Evolutionary conservation across 805 yeast genomes (phyloP).

Genomic region (Metschnikowia gelsemii): DNA sequence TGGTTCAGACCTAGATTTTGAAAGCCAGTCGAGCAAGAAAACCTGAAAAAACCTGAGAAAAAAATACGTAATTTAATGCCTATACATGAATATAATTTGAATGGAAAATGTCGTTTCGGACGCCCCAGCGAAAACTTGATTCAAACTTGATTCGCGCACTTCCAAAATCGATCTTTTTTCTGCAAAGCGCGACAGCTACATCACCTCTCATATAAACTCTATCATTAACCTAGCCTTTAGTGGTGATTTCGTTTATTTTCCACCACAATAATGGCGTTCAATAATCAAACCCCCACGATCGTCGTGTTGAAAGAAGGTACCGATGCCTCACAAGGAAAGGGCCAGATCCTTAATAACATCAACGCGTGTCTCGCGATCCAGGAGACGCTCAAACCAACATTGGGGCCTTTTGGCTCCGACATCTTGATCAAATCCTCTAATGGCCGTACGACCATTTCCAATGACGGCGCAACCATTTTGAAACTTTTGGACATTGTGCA

Average conservation of each 20-base stretch:
- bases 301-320: slow-evolving; percentile 98
- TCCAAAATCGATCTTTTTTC: slow-evolving; percentile 6
- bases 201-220: no score
- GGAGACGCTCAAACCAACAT: slow-evolving; percentile 89
- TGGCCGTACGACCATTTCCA: slow-evolving; percentile 92
- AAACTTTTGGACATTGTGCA: slow-evolving; percentile 92
- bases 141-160: slow-evolving; percentile 17
- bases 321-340: slow-evolving; percentile 93
- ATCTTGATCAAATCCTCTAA: slow-evolving; percentile 79
- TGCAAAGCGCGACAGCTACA: no score
- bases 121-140: no score
- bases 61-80: no score
- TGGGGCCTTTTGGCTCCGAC: slow-evolving; percentile 97
- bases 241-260: background rate
- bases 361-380: slow-evolving; percentile 97
- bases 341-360: slow-evolving; percentile 91
- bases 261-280: slow-evolving; percentile 63
- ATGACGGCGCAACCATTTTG: slow-evolving; percentile 96
- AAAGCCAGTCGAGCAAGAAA: no score
- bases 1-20: no score
- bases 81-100: no score
- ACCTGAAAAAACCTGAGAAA: no score
- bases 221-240: background rate
- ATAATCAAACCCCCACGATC: slow-evolving; percentile 95
- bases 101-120: no score